Base-by-base conservation (phyloP, 352 stramenopile genomes). In the Phytophthora capsici region DNA sequence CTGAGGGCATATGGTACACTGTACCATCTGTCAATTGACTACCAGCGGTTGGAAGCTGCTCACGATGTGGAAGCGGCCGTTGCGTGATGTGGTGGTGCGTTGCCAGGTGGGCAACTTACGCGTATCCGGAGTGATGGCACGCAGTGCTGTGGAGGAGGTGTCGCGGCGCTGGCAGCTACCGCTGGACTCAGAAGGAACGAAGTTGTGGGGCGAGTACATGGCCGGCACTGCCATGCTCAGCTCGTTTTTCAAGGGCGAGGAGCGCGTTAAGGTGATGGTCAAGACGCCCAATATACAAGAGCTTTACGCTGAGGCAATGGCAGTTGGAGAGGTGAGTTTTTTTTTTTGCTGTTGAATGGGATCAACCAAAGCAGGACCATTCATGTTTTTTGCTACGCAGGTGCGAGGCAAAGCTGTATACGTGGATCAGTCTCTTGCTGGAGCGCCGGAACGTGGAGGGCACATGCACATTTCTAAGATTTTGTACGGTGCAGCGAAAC, bases 141-240 rank as follows among this genome's bases (percentile, higher is more conserved):
- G 78, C 48, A 76, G 80, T 9, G 77, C 75, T 2, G 63, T 92
- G 41, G 71, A 78, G 9, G 82, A 93, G 38, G 71, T 80, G 5
- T 68, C 84, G 8, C 67, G 63, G n/a, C 65, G 84, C 12, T 96
- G 86, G 88, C 30, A 68, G n/a, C 57, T 89, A 13, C 73, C 75
- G 16, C 49, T 77, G 0, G 56, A 62, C 1, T 80, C 76, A 1
- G 61, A 79, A 43, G 57, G 82, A 9, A 86, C 77, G 37, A 86
- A 78, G 23, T 54, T 93, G 34, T 96, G 88, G 88, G 84, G 71
- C n/a, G 86, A 96, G 65, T 96, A 96, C 71, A 96, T 96, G 88
- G 84, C 75, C 6, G 88, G 86, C 43, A 90, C 82, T 10, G 73
- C 73, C 49, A 96, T 96, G 88, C 65, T 94, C n/a, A 90, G 85